These are phyloP conservation scores for Solanum dulcamara DNA, from an alignment of 257 asterid species.

Conservation along the genomic window DNA sequence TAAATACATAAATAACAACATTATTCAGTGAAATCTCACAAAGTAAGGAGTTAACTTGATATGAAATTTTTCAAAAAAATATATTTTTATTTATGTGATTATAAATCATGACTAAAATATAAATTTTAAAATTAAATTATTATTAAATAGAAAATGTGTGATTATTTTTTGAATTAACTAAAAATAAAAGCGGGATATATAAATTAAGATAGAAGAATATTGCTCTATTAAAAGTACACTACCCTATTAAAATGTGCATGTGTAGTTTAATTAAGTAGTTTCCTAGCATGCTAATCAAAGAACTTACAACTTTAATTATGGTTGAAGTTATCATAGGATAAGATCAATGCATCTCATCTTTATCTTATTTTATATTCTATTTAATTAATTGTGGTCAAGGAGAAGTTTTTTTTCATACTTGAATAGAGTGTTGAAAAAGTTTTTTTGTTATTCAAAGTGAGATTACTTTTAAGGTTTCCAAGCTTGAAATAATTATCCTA, in stretches of 20 bases:
- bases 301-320: background rate
- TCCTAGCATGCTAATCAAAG: constrained; percentile 3
- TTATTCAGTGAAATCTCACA: no score
- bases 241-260: background rate
- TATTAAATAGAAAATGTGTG: no score
- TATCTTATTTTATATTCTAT: background rate
- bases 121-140: no score
- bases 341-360: background rate
- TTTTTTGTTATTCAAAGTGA: background rate
- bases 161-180: no score
- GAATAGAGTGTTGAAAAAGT: background rate
- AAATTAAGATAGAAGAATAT: background rate
- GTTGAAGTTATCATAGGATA: background rate
- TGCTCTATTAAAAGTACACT: background rate
- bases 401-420: background rate
- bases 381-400: background rate
- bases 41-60: no score
- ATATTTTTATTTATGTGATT: accelerated
- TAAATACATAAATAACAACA: no score
- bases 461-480: background rate
- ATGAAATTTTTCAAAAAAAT: background rate
- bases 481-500: background rate
- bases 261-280: background rate
- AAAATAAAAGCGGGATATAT: background rate
- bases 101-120: background rate